Evolutionary conservation across 1,139 yeast genomes (phyloP), one percentile per base, ranked within the genome.

Genomic region (Magnusiomyces magnusii): DNA sequence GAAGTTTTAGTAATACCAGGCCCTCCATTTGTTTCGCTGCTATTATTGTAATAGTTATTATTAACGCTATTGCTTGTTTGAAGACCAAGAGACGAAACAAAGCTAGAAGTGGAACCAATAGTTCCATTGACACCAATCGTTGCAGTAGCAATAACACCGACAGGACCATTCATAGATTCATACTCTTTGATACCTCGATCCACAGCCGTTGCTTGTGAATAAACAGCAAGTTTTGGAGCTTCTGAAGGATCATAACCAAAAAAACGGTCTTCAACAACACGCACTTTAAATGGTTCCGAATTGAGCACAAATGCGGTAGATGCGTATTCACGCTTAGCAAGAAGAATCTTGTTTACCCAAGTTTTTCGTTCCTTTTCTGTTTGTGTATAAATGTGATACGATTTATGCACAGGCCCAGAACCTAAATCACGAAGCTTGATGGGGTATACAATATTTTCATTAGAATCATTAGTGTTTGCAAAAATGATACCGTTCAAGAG

Each of bases 241-340:
- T 77, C 80, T 13, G 76, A 72, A 3, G 76, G 78, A 24, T 84
- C 87, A 69, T 86, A 87, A 0, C 84, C 86, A 72, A 88, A 88
- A 58, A 80, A 80, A 34, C 81, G 76, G 64, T 84, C 85, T 9
- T 87, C 77, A 13, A 89, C 69, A 17, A 82, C 76, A 42, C 75
- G 73, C 28, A 87, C 69, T 10, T 75, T 68, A 67, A 85, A 86
- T 0, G 90, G 86, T 62, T 82, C 87, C 0, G 78, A 71, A 31
- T 72, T 76, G 25, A 75, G 69, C 9, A 76, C 68, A 57, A 66
- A 71, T 27, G 78, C 76, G 34, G 80, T 68, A 19, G 75, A 74
- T 56, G 81, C 80, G 58, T 83, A 76, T 31, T 77, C 79, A 17
- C 80, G 72, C 63, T 86, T 83, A 19, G 91, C 86, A 17, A 73